Evolutionary conservation across 176 grass and related monocot genomes (phyloP), one percentile per base, ranked within the genome.

Genomic region (Typha latifolia): DNA sequence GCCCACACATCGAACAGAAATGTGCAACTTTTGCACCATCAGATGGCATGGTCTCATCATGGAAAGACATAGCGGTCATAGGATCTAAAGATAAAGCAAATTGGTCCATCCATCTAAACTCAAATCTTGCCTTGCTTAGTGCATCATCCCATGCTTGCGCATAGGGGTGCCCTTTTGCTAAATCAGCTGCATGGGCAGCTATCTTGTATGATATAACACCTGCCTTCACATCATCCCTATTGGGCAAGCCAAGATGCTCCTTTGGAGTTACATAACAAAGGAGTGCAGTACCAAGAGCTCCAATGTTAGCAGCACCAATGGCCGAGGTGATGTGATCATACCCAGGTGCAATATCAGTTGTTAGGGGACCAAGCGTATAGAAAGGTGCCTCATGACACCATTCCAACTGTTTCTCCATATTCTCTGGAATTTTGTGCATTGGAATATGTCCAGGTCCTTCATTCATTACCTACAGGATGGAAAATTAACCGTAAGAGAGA

Each of bases 271-370:
- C 88, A 84, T 97, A 97, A 72, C 93, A 97, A 61, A 97, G 85
- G 78, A 97, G 93, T 66, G 93, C 85, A 43, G 93, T 97, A 66
- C 93, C 93, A 62, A 97, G 83, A 65, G 93, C 75, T 62, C 93
- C 88, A 78, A 97, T 97, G 56, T 83, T 97, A 48, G 93, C 93
- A 80, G 93, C 93, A 80, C 93, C 93, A 61, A 92, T 97, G 66
- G 93, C 93, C 62, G 93, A 97, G 49, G 93, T 97, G 64, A 97
- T 97, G 71, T 97, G 93, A 75, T 97, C 93, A 91, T 97, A 97
- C 49, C 93, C 93, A 69, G 93, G 93, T 72, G 93, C 93, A 63
- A 92, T 97, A 69, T 97, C 93, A 55, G 93, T 97, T 51, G 93
- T 97, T 76, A 97, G 27, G 26, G 93, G 93, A 74, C 93, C 93